Base-by-base conservation (phyloP, 257 asterid genomes). In the Jaltomata sinuosa region DNA sequence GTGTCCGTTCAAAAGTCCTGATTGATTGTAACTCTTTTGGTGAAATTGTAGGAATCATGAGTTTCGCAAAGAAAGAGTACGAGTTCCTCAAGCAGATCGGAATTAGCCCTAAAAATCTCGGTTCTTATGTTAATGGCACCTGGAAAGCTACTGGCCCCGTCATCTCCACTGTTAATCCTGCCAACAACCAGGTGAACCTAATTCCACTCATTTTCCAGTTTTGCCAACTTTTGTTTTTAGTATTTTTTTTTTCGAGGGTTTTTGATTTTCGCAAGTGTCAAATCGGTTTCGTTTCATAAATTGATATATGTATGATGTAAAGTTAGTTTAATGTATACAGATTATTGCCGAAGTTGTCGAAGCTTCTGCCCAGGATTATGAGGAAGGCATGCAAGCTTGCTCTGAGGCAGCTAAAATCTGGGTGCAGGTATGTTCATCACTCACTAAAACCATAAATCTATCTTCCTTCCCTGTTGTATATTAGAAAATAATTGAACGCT, bases 81-180 rank as follows among this genome's bases (percentile, higher is more conserved):
- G 94, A 93, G 72, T 95, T 95, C 83, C 84, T 95, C 84, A 92
- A 88, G 87, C 95, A 95, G 93, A 88, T 97, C 81, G 98, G 97
- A 79, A 91, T 97, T 85, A 94, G 93, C 31, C 92, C 96, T 62
- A 78, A 88, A 86, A 97, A 93, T 80, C 82, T 79, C 45, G 98
- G 98, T 1, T 89, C 91, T 84, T 97, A 65, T 83, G 91, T 94
- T 52, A 89, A 91, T 81, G 99, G 98, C 31, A 89, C 85, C 34
- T 97, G 99, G 99, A 90, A 93, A 86, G 98, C 94, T 87, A 91
- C 72, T 45, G 99, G 99, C 47, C 93, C 96, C 45, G 84, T 89
- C 8, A 89, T 92, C 71, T 54, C 94, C 82, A 82, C 98, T 34
- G 87, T 93, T 8, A 95, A 89, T 88, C 98, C 99, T 29, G 96